Base-by-base conservation (phyloP, 78 protist genomes). In the Dictyostelium purpureum region DNA sequence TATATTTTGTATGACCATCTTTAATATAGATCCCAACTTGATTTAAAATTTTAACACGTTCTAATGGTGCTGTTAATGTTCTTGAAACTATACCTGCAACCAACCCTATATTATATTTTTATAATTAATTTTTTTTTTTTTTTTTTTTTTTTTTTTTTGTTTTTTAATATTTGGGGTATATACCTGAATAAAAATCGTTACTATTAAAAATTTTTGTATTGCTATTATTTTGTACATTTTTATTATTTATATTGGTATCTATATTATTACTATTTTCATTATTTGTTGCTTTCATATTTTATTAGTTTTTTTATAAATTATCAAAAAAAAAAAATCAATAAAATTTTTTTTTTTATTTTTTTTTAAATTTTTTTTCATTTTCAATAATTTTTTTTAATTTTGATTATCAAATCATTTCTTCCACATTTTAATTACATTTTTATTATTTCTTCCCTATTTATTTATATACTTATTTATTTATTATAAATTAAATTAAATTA, bases 21-120 rank as follows among this genome's bases (percentile, higher is more conserved):
- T 63, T 63, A 33, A 63, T 12, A 33, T 33, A 18, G 1, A 63
- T 42, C 5, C 35, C 71, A 71, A 85, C 75, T 47, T 90, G 95
- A 69, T 75, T 79, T 47, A 90, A 57, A 42, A 67, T 52, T 51
- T 76, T 74, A 38, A 91, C 18, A 65, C 91, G 43, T 12, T 91
- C 95, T 12, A 91, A 52, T 28, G 95, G 95, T 79, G 95, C 95
- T 12, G 95, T 91, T 9, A 79, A 31, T 33, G 95, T 91, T 59
- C 95, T 70, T 10, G 81, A 65, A 9, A 69, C 47, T 16, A 83
- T 83, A 74, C 95, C 95, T 26, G 95, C 90, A 26, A 87, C 37
- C 1, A 63, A 76, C 28, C 95, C 94, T n/a, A n/a, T n/a, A n/a
- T n/a, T n/a, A n/a, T n/a, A n/a, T n/a, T n/a, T n/a, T n/a, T n/a